These are phyloP conservation scores for Torulaspora delbrueckii DNA, from an alignment of 805 yeast species.

Conservation along the genomic window DNA sequence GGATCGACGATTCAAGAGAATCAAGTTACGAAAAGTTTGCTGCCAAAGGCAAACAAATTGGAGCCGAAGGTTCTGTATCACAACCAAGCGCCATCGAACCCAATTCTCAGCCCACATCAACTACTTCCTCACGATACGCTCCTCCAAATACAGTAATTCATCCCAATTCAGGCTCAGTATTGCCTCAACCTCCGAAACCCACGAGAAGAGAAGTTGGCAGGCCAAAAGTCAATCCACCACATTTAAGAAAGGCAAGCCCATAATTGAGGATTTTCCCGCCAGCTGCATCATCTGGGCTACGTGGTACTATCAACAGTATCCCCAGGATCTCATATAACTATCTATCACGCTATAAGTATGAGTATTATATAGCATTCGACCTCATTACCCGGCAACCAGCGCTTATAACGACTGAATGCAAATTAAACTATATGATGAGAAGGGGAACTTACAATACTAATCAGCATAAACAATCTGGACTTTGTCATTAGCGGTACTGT, in stretches of 20 bases:
- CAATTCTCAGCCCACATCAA: background rate
- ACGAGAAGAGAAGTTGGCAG: constrained; percentile 32
- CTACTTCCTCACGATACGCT: constrained; percentile 19
- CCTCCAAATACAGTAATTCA: constrained; percentile 27
- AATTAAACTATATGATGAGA: background rate
- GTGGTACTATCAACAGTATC: background rate
- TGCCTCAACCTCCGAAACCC: constrained; percentile 8
- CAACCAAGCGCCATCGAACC: background rate
- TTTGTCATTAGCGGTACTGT: background rate
- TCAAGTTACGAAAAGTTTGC: constrained; percentile 30
- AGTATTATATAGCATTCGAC: background rate
- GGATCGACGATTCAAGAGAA: constrained; percentile 19
- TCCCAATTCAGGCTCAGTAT: constrained; percentile 18
- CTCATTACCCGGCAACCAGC: background rate
- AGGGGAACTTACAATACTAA: background rate
- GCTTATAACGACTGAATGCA: background rate
- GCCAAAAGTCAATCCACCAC: constrained; percentile 27
- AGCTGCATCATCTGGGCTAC: background rate
- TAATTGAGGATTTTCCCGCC: background rate
- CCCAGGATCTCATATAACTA: background rate
- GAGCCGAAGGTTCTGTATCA: background rate
- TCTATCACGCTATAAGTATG: background rate
- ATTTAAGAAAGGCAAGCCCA: constrained; percentile 5
- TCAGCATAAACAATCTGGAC: background rate
- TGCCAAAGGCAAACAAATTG: constrained; percentile 31